Evolutionary conservation across 805 yeast species (phyloP).

Genomic region (Pichia manshurica): DNA sequence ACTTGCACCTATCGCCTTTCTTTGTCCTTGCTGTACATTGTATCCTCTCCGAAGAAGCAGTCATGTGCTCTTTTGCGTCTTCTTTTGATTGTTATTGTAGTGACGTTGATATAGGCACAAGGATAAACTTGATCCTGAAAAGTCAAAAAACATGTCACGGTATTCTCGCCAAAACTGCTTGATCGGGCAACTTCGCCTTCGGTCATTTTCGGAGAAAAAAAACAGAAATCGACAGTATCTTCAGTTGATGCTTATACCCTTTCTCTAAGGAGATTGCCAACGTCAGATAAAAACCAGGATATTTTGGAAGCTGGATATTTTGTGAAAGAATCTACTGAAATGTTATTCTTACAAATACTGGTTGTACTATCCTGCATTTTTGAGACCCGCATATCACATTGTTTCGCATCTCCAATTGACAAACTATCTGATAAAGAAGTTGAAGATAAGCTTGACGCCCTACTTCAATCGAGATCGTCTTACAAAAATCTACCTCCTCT

Average conservation of each 20-base stretch:
- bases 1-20: constrained; percentile 7
- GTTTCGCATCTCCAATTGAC: neutral
- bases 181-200: neutral
- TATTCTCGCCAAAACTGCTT: neutral
- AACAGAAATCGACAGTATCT: too few relatives aligned
- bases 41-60: neutral
- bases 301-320: neutral
- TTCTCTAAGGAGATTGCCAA: too few relatives aligned
- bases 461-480: constrained; percentile 1
- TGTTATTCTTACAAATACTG: neutral
- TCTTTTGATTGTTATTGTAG: too few relatives aligned
- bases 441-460: neutral
- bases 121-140: too few relatives aligned
- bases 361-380: neutral
- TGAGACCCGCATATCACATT: neutral
- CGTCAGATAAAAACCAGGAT: neutral
- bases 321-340: neutral
- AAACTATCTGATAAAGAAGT: neutral
- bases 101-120: too few relatives aligned
- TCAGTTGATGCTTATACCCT: too few relatives aligned
- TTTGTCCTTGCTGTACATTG: constrained; percentile 7
- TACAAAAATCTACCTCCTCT: constrained; percentile 34
- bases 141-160: neutral
- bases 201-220: neutral
- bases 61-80: too few relatives aligned